Conservation (phyloP, 2,329 filamentous ascomycete species). For the Emydomyces testavorans region DNA sequence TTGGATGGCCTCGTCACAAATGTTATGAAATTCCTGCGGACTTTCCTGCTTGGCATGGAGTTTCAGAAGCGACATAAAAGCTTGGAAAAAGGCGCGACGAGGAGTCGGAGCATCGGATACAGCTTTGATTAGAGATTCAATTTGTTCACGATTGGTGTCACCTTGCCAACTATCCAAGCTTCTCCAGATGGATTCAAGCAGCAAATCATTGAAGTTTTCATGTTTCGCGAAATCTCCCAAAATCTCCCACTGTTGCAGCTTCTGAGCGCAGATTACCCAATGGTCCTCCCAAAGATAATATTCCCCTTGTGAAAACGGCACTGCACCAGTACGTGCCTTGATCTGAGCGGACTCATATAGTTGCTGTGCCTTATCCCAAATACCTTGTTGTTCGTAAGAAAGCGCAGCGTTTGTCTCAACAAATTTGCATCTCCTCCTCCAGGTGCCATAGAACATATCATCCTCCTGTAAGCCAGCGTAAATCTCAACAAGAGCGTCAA, state of each 20-base stretch:
- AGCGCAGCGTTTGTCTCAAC: conserved; percentile 94
- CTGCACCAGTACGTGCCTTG: conserved; percentile 88
- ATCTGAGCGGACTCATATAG: conserved; percentile 96
- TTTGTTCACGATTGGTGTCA: conserved; percentile 70
- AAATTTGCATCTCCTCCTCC: conserved; percentile 88
- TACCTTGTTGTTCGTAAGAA: conserved; percentile 96
- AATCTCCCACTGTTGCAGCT: conserved; percentile 98
- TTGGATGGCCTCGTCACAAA: conserved; percentile 95
- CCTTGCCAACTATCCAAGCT: conserved; percentile 92
- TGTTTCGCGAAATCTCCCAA: conserved; percentile 96
- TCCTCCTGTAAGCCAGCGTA: conserved; percentile 88
- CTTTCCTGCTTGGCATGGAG: conserved; percentile 80
- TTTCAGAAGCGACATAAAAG: conserved; percentile 93
- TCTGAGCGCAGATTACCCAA: conserved; percentile 94
- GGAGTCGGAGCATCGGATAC: conserved; percentile 96
- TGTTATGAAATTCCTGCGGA: conserved; percentile 67
- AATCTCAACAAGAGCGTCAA: conserved; percentile 88
- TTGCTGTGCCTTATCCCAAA: conserved; percentile 98
- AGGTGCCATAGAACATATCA: conserved; percentile 94
- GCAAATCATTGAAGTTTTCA: conserved; percentile 93
- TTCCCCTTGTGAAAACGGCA: conserved; percentile 90
- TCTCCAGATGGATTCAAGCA: conserved; percentile 90
- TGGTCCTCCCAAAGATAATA: conserved; percentile 99
- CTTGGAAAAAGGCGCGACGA: conserved; percentile 89
- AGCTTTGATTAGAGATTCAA: conserved; percentile 89